Evolutionary conservation across 2,329 filamentous ascomycete species (phyloP), one percentile per base, ranked within the genome.

Genomic region (Fusarium proliferatum): DNA sequence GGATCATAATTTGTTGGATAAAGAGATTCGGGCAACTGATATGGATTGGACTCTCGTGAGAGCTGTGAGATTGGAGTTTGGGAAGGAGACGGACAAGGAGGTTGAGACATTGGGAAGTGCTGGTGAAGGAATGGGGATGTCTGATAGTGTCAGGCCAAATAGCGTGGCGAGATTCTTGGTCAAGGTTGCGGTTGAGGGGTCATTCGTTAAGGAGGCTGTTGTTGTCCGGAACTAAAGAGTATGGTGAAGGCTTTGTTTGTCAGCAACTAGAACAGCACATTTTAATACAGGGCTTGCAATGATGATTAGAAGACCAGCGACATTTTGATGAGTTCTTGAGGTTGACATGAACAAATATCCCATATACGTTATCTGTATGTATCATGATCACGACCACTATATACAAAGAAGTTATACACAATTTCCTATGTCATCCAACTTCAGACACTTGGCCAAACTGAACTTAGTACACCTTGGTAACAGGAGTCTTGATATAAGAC

Each of bases 41-140:
- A 79, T 83, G 80, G 75, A 82, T 9, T 84, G 80, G 80, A 83
- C 80, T 43, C 78, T 83, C 39, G 81, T 84, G 43, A 77, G 82
- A 64, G 73, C 81, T 60, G 65, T 75, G 48, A 80, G 75, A 60
- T 38, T 83, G 42, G 66, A 78, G 23, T 82, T 80, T 46, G 76
- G 81, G 0, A 49, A 42, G 16, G 45, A 63, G 15, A 26, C 39
- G 0, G 53, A 52, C 13, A 28, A 39, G 45, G 75, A 79, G 0
- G 73, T 82, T 46, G 59, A 74, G 61, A 79, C 69, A 2, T 51
- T 83, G n/a, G 80, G 75, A 7, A 79, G 78, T 48, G 67, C 64
- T 1, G 82, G 82, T 1, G 69, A 63, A 7, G 81, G 80, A 15
- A 79, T 83, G 76, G 52, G 77, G 16, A 62, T 82, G 71, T 67